phyloP scores from a whole-genome alignment of 306 rosid genomes.

The Vigna angularis region DNA sequence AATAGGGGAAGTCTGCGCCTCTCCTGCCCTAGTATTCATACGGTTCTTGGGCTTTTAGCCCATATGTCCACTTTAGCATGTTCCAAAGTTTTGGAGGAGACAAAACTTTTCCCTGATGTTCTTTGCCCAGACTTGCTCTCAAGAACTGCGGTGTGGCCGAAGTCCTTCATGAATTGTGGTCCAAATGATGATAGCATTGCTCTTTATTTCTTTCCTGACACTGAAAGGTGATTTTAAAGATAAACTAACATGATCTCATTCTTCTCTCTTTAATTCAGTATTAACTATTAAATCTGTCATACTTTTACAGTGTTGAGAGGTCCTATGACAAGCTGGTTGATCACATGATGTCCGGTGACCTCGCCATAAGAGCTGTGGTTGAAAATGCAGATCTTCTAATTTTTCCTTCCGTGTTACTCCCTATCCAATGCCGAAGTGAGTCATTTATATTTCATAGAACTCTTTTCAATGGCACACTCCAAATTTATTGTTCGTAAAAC shows the following conservation, averaged over 20 bases:
- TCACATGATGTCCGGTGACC: slow-evolving; percentile 57
- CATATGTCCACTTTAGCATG: slow-evolving; percentile 75
- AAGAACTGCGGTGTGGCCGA: slow-evolving; percentile 74
- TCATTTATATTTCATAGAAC: not conserved
- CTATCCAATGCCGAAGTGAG: slow-evolving; percentile 61
- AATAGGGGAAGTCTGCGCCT: slow-evolving; percentile 66
- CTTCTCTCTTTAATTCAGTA: not conserved
- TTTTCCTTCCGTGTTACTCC: slow-evolving; percentile 68
- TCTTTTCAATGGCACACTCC: not conserved
- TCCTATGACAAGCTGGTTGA: slow-evolving; percentile 52
- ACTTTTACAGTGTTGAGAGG: slow-evolving; percentile 53
- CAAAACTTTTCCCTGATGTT: slow-evolving; percentile 54
- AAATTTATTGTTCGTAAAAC: slow-evolving; percentile 15
- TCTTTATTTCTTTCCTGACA: slow-evolving; percentile 74
- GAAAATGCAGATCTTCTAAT: slow-evolving; percentile 69
- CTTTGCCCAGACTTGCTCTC: slow-evolving; percentile 51
- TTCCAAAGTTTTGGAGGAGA: slow-evolving; percentile 56
- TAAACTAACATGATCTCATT: slow-evolving; percentile 15
- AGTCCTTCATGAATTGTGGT: slow-evolving; percentile 55
- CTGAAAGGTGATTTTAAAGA: slow-evolving; percentile 54
- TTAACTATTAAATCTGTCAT: not conserved
- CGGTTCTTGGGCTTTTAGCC: slow-evolving; percentile 51
- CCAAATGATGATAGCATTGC: slow-evolving; percentile 61
- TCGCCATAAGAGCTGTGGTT: slow-evolving; percentile 59
- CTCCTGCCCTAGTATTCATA: slow-evolving; percentile 33